A percentile compares a stretch with the other conserved stretches of the same genome.
These are phyloP conservation scores for Globisporangium spiculum DNA, from an alignment of 352 stramenopile genomes.

Conservation along the genomic window DNA sequence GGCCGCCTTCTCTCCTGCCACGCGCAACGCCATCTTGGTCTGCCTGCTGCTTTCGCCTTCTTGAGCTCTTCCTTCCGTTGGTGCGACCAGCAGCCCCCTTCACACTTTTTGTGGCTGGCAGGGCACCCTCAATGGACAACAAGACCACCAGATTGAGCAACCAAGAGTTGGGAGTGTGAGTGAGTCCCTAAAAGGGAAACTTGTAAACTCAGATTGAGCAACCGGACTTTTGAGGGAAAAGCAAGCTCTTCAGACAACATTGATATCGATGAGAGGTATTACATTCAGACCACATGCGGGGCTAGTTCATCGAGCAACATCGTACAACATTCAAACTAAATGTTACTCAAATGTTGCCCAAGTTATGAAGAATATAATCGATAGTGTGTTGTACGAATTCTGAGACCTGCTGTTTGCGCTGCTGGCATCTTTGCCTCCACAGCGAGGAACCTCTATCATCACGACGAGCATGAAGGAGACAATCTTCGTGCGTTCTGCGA, in stretches of 20 bases:
- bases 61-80: slow-evolving; percentile 5
- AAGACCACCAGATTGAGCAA: neutral
- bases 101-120: neutral
- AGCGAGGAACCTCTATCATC: too few species aligned
- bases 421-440: too few species aligned
- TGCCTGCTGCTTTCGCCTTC: neutral
- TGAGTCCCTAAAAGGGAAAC: neutral
- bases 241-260: neutral
- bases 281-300: neutral
- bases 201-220: neutral
- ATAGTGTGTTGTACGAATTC: too few species aligned
- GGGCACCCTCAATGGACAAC: neutral
- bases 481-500: too few species aligned
- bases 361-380: too few species aligned
- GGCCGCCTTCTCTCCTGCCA: slow-evolving; percentile 66
- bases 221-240: neutral
- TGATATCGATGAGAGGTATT: too few species aligned
- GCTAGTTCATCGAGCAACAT: neutral
- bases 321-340: neutral
- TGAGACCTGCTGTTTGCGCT: too few species aligned
- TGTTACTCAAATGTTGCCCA: neutral
- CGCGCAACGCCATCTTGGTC: slow-evolving; percentile 67
- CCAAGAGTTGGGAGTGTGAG: neutral
- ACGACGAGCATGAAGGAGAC: too few species aligned
- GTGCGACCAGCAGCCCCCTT: neutral